A percentile compares a stretch with the other conserved stretches of the same genome.
phyloP scores from a whole-genome alignment of 768 basidiomycete genomes.

The Tulasnella sp. region DNA sequence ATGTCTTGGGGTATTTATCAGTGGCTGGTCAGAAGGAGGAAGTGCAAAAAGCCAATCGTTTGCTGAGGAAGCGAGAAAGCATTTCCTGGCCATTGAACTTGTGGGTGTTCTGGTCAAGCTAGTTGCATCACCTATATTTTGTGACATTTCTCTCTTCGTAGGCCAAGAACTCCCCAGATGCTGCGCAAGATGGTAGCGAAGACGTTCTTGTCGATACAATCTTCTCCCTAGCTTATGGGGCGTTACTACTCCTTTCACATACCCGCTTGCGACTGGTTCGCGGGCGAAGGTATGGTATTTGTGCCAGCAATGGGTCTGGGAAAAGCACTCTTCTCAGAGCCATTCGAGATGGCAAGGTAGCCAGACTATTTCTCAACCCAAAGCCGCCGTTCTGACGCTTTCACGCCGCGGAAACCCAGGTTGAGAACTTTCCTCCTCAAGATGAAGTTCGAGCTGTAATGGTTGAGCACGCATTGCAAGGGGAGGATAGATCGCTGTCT shows the following conservation, averaged over 20 bases:
- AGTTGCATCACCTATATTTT: neutral
- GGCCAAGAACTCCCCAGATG: slow-evolving; percentile 54
- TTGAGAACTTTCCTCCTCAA: slow-evolving; percentile 90
- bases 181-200: slow-evolving; percentile 42
- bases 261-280: slow-evolving; percentile 85
- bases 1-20: slow-evolving; percentile 67
- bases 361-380: neutral
- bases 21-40: slow-evolving; percentile 52
- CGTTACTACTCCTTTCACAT: slow-evolving; percentile 89
- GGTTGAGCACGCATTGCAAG: slow-evolving; percentile 96
- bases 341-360: slow-evolving; percentile 84
- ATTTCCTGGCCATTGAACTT: slow-evolving; percentile 76
- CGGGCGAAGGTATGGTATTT: slow-evolving; percentile 90
- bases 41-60: slow-evolving; percentile 36
- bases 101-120: slow-evolving; percentile 31
- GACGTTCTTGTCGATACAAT: slow-evolving; percentile 84
- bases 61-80: slow-evolving; percentile 58
- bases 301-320: slow-evolving; percentile 93
- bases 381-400: neutral
- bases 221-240: slow-evolving; percentile 94
- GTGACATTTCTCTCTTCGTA: slow-evolving; percentile 35
- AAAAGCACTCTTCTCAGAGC: slow-evolving; percentile 96
- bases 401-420: slow-evolving; percentile 29
- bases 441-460: slow-evolving; percentile 84
- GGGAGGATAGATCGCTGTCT: slow-evolving; percentile 78